A percentile compares a stretch with the other conserved stretches of the same genome.
Conservation (phyloP, 805 yeast genomes). For the Metschnikowia kunwiensis region DNA sequence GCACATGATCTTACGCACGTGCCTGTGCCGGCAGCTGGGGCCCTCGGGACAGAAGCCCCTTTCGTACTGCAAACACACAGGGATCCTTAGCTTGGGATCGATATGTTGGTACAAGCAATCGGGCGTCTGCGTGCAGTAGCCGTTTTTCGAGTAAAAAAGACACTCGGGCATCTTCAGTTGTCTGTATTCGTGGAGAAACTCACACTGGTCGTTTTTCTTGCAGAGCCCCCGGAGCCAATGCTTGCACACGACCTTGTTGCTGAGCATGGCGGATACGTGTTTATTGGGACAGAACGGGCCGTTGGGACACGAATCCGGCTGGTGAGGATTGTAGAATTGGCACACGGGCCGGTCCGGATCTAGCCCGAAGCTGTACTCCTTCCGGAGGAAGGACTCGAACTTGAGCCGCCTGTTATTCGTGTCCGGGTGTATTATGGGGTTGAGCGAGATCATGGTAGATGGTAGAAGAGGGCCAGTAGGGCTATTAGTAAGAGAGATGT, state of each 20-base stretch:
- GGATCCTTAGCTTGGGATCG: slow-evolving; percentile 85
- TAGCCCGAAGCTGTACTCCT: slow-evolving; percentile 76
- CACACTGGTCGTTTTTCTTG: slow-evolving; percentile 95
- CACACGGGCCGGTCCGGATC: slow-evolving; percentile 87
- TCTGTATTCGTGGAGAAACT: slow-evolving; percentile 92
- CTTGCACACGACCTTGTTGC: slow-evolving; percentile 79
- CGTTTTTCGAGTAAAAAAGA: slow-evolving; percentile 75
- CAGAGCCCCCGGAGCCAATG: slow-evolving; percentile 98
- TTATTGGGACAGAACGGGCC: slow-evolving; percentile 85
- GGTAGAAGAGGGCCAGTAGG: too few relatives aligned
- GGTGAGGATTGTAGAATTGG: slow-evolving; percentile 62
- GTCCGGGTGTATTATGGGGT: slow-evolving; percentile 41
- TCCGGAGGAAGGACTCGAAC: slow-evolving; percentile 79
- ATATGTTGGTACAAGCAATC: slow-evolving; percentile 92
- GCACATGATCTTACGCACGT: slow-evolving; percentile 72
- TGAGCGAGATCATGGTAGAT: slow-evolving; percentile 41
- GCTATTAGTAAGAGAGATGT: too few relatives aligned
- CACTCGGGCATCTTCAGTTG: slow-evolving; percentile 96
- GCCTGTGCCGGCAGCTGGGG: slow-evolving; percentile 79
- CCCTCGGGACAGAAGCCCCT: slow-evolving; percentile 93
- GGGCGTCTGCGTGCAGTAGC: slow-evolving; percentile 86
- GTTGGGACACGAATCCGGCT: slow-evolving; percentile 67
- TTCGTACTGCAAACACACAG: slow-evolving; percentile 79
- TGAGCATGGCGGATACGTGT: slow-evolving; percentile 59
- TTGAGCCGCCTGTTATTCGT: slow-evolving; percentile 43